These are phyloP conservation scores for Musa troglodytarum DNA, from an alignment of 176 grass and related monocot species.

Conservation along the genomic window DNA sequence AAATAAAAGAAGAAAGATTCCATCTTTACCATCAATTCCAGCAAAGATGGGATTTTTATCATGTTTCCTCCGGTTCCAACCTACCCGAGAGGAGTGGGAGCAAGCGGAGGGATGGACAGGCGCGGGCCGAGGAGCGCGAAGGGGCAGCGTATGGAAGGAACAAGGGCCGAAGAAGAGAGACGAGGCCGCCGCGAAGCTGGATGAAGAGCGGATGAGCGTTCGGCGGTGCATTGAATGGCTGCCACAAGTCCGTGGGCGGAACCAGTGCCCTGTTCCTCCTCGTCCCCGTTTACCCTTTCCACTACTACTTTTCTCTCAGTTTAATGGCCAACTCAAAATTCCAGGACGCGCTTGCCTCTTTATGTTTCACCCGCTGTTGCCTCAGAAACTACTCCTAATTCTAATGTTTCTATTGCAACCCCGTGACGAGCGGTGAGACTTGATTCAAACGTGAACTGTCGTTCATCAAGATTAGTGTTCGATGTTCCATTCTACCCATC, in stretches of 20 bases:
- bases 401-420: no score
- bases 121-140: neutral
- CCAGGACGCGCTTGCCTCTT: neutral
- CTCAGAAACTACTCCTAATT: neutral
- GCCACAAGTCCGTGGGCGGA: conserved; percentile 60
- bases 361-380: neutral
- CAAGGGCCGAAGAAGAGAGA: conserved; percentile 19
- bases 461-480: no score
- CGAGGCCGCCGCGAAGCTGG: neutral
- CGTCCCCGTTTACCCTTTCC: neutral
- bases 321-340: neutral
- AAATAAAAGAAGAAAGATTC: neutral
- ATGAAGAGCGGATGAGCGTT: conserved; percentile 40
- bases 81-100: conserved; percentile 8
- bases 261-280: conserved; percentile 12
- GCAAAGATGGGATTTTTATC: neutral
- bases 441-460: no score
- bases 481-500: no score
- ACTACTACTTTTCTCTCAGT: neutral
- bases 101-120: neutral
- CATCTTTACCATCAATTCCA: neutral
- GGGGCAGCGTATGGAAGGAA: neutral
- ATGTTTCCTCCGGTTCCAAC: neutral
- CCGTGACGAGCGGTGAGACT: no score
- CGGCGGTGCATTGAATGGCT: conserved; percentile 92